phyloP scores from a whole-genome alignment of 441 rosid species.

The Gossypium gossypioides region DNA sequence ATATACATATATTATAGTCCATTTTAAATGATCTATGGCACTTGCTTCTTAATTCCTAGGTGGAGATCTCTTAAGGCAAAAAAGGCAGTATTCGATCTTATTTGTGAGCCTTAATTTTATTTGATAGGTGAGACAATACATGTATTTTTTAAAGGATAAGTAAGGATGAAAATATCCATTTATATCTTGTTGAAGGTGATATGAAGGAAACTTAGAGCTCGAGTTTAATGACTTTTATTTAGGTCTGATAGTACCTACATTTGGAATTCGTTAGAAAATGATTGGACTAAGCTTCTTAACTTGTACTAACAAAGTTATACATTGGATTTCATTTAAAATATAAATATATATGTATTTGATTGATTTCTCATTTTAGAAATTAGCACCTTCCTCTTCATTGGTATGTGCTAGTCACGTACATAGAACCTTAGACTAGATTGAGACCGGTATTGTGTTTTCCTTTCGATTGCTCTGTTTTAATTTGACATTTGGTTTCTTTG shows the following conservation, averaged over 20 bases:
- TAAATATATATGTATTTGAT: not conserved
- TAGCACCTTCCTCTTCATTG: not conserved
- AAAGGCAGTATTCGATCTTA: not conserved
- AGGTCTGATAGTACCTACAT: not conserved
- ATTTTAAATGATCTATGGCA: not conserved
- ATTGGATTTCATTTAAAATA: not conserved
- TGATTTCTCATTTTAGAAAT: not conserved
- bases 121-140: not conserved
- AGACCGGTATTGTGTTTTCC: not conserved
- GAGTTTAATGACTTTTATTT: not conserved
- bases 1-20: not conserved
- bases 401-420: not conserved
- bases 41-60: not conserved
- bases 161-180: not conserved
- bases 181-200: not conserved
- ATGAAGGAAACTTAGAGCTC: not conserved
- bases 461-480: slow-evolving; percentile 1
- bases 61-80: not conserved
- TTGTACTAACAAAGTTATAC: not conserved
- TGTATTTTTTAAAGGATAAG: not conserved
- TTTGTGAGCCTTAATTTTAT: not conserved
- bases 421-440: not conserved
- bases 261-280: not conserved
- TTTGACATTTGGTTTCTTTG: not conserved
- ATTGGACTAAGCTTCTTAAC: not conserved